Evolutionary conservation across 192 early-diverging fungal species (phyloP).

Genomic region (Martensiomyces pterosporus): DNA sequence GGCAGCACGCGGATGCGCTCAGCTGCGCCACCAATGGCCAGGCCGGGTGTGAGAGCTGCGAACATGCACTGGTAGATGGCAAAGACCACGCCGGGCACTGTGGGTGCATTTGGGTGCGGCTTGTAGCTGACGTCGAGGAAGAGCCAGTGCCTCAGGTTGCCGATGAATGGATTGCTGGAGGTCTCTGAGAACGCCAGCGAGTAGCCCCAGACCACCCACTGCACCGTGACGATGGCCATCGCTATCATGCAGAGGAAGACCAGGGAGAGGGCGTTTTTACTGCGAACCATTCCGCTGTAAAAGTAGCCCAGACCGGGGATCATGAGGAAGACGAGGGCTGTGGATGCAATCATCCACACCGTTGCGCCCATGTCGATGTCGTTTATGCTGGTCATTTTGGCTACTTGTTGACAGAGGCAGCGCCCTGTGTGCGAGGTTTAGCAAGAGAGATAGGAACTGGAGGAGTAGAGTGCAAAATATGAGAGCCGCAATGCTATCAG

Average conservation of each 20-base stretch:
- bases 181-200: conserved; percentile 66
- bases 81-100: conserved; percentile 60
- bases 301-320: conserved; percentile 71
- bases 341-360: conserved; percentile 68
- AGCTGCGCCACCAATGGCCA: conserved; percentile 66
- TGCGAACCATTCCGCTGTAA: conserved; percentile 71
- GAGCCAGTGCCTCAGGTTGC: conserved; percentile 60
- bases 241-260: conserved; percentile 69
- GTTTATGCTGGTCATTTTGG: conserved; percentile 8
- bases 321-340: conserved; percentile 74
- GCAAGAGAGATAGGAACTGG: conserved; percentile 2
- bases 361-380: conserved; percentile 62
- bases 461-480: background rate
- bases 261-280: conserved; percentile 74
- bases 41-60: conserved; percentile 66
- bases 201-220: conserved; percentile 73
- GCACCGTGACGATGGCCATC: conserved; percentile 66
- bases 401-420: too few species aligned
- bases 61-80: conserved; percentile 80
- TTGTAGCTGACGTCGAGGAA: conserved; percentile 55
- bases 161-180: conserved; percentile 65
- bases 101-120: conserved; percentile 55
- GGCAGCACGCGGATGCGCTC: conserved; percentile 72
- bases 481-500: too few species aligned
- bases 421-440: too few species aligned